A percentile compares a stretch with the other conserved stretches of the same genome.
These are phyloP conservation scores for Pleurotus eryngii DNA, from an alignment of 768 basidiomycete genomes.

Conservation along the genomic window DNA sequence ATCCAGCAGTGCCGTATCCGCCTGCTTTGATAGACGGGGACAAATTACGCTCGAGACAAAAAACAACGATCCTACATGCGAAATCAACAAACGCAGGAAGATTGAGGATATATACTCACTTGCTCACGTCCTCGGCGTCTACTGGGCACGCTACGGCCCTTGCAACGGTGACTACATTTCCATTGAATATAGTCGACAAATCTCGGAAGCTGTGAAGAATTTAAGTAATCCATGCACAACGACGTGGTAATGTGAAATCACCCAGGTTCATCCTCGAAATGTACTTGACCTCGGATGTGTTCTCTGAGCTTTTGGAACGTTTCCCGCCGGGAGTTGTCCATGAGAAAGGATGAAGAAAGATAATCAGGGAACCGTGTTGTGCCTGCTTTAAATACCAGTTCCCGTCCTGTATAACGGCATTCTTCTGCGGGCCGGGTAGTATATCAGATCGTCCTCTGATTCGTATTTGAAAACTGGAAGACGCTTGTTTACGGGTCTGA, in stretches of 20 bases:
- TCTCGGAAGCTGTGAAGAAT: slow-evolving; percentile 37
- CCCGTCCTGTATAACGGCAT: too few species aligned
- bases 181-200: slow-evolving; percentile 68
- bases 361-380: too few species aligned
- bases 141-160: slow-evolving; percentile 69
- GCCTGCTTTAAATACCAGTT: too few species aligned
- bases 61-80: slow-evolving; percentile 54
- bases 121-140: slow-evolving; percentile 80
- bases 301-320: slow-evolving; percentile 40
- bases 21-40: slow-evolving; percentile 85
- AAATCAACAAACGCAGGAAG: not conserved
- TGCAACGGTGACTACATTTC: slow-evolving; percentile 59
- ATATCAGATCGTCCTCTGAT: too few species aligned
- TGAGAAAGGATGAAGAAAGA: not conserved
- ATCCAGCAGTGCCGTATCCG: slow-evolving; percentile 88
- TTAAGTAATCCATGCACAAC: too few species aligned
- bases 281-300: slow-evolving; percentile 44
- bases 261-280: slow-evolving; percentile 41
- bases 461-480: too few species aligned
- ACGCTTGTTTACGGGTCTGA: too few species aligned
- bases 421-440: too few species aligned
- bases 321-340: slow-evolving; percentile 9
- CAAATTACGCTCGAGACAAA: slow-evolving; percentile 68
- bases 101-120: slow-evolving; percentile 39
- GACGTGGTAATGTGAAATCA: slow-evolving; percentile 15